Base-by-base conservation (phyloP, 108 stramenopile species). In the Fragilariopsis cylindrus region DNA sequence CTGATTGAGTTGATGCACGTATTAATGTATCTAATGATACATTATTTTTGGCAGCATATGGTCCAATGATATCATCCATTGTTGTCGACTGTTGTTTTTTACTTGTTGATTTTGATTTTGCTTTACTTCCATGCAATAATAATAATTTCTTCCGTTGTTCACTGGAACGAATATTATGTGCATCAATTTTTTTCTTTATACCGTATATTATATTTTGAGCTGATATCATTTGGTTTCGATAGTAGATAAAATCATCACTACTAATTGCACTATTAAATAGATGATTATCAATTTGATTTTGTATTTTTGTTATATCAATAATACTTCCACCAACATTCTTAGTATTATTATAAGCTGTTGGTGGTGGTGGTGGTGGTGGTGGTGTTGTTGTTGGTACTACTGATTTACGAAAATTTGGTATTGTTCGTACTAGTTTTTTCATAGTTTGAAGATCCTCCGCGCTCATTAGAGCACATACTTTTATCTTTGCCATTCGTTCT, bases 1-100 rank as follows among this genome's bases (percentile, higher is more conserved):
- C 92, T 21, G 21, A 21, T 21, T 21, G 21, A n/a, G 90, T 87
- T 43, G 87, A 79, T 4, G 84, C 80, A 55, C 90, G 76, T 39
- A 93, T 52, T 4, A 72, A 8, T 9, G 78, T 82, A 12, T 75
- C 48, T 21, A 84, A 63, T 40, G 66, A 44, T 30, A 93, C 39
- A 3, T 39, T 48, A 3, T 39, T 48, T 11, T 53, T 69, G 0
- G 87, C 86, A 1, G 93, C 89, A 8, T 65, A 5, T 8, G 66
- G 77, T 48, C 93, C 90, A 39, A 88, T 81, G 39, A 76, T 58
- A 0, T n/a, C 2, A 8, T 39, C 42, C 58, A 47, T 49, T 5
- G 69, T 42, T 12, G 11, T 9, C 1, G 21, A 39, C 42, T 60
- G 40, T 43, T 48, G 8, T 40, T 57, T 67, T 0, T 65, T 63